Conservation (phyloP, 106 monocot species). For the Xerophyta viscosa region DNA sequence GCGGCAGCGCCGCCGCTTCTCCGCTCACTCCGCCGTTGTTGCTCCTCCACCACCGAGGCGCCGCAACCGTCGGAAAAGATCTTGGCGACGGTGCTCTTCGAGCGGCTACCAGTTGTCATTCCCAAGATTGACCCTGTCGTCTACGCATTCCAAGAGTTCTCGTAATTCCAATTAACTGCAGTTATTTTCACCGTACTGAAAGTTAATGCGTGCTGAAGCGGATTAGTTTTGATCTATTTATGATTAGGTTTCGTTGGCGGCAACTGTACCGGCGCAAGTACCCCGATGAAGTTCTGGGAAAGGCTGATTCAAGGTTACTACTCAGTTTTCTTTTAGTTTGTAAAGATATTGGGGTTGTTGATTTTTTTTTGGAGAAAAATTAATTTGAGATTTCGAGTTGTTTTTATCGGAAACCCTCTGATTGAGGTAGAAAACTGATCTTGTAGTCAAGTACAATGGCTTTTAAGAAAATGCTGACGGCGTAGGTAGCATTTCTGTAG, state of each 20-base stretch:
- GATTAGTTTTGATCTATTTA: too few relatives aligned
- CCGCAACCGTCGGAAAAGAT: slow-evolving; percentile 28
- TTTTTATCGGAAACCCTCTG: too few relatives aligned
- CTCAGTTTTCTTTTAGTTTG: neutral
- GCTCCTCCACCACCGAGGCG: neutral
- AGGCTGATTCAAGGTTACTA: slow-evolving; percentile 49
- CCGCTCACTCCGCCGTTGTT: neutral
- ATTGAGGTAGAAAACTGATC: too few relatives aligned
- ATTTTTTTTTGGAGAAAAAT: neutral
- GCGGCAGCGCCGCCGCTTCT: neutral
- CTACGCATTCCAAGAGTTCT: slow-evolving; percentile 94
- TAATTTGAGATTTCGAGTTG: neutral
- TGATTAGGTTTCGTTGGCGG: slow-evolving; percentile 70
- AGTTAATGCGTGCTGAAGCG: too few relatives aligned
- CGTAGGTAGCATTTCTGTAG: too few relatives aligned
- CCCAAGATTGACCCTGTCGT: slow-evolving; percentile 84
- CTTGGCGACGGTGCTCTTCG: slow-evolving; percentile 80
- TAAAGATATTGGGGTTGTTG: neutral
- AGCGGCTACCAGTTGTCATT: slow-evolving; percentile 81
- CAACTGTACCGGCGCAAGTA: slow-evolving; percentile 55
- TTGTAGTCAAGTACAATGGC: too few relatives aligned
- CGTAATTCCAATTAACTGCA: too few relatives aligned
- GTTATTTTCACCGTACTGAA: too few relatives aligned
- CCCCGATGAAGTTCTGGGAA: slow-evolving; percentile 56
- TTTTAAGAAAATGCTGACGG: too few relatives aligned